These are phyloP conservation scores for Plasmodium reichenowi DNA, from an alignment of 169 alveolate genomes.

Conservation along the genomic window DNA sequence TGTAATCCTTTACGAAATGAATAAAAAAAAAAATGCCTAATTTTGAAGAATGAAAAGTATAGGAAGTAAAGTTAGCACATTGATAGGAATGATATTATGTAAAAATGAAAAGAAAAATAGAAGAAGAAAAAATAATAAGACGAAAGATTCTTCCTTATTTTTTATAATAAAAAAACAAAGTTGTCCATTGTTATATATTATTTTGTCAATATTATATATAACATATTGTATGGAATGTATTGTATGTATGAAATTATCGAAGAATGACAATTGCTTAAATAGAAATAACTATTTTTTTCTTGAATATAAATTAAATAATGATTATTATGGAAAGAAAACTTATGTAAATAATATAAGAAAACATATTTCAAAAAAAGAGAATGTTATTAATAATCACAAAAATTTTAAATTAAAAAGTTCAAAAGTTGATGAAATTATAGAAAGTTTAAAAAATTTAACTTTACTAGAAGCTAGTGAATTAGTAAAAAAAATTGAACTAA, in stretches of 20 bases:
- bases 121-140: conserved; percentile 8
- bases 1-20: neutral
- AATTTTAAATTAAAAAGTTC: conserved; percentile 41
- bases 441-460: conserved; percentile 80
- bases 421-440: conserved; percentile 82
- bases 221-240: conserved; percentile 4
- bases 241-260: conserved; percentile 18
- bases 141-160: neutral
- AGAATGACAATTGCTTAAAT: conserved; percentile 14
- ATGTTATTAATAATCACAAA: neutral
- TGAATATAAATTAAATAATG: conserved; percentile 14
- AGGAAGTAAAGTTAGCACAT: conserved; percentile 20
- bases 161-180: neutral
- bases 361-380: conserved; percentile 13
- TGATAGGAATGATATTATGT: conserved; percentile 10
- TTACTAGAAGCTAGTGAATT: conserved; percentile 86
- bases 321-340: conserved; percentile 28
- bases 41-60: conserved; percentile 49
- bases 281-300: conserved; percentile 7
- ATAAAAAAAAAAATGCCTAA: conserved; percentile 35
- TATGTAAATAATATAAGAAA: conserved; percentile 37
- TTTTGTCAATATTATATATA: conserved; percentile 5
- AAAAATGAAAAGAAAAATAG: conserved; percentile 16
- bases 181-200: neutral
- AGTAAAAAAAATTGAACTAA: conserved; percentile 85